phyloP scores from a whole-genome alignment of 768 basidiomycete species.

The Auriscalpium microsporum region DNA sequence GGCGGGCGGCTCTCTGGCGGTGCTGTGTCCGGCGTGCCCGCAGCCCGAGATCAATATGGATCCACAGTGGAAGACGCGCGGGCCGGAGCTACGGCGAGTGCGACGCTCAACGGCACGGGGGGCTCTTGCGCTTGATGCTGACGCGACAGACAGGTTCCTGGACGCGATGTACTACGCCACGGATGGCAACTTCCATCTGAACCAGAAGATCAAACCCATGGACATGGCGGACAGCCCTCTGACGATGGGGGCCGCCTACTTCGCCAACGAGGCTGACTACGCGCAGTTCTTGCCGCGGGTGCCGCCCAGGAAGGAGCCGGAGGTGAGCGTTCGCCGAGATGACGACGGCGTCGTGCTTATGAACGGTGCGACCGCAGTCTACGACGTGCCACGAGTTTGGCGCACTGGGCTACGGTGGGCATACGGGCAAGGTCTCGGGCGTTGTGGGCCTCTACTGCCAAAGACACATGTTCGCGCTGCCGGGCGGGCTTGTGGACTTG shows the following conservation, averaged over 20 bases:
- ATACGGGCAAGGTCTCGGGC: neutral
- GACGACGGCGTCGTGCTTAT: too few relatives aligned
- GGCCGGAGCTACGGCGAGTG: neutral
- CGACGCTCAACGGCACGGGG: too few relatives aligned
- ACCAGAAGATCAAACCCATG: neutral
- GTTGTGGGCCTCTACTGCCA: neutral
- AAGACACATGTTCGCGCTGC: neutral
- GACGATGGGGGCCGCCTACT: neutral
- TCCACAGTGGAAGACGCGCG: neutral
- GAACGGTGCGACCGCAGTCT: too few relatives aligned
- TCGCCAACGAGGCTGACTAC: neutral
- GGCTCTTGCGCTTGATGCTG: too few relatives aligned
- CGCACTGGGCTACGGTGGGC: neutral
- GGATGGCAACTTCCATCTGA: neutral
- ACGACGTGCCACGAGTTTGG: neutral
- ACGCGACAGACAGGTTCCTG: neutral
- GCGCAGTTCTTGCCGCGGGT: neutral
- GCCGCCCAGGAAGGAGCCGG: neutral
- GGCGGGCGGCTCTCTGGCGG: neutral
- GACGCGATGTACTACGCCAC: neutral
- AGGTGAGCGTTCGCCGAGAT: too few relatives aligned
- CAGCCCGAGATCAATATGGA: neutral
- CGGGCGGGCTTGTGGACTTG: neutral
- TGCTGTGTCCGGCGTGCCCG: neutral
- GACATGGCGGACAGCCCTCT: neutral